Base-by-base conservation (phyloP, 352 stramenopile genomes). In the Globisporangium uncinulatum region DNA sequence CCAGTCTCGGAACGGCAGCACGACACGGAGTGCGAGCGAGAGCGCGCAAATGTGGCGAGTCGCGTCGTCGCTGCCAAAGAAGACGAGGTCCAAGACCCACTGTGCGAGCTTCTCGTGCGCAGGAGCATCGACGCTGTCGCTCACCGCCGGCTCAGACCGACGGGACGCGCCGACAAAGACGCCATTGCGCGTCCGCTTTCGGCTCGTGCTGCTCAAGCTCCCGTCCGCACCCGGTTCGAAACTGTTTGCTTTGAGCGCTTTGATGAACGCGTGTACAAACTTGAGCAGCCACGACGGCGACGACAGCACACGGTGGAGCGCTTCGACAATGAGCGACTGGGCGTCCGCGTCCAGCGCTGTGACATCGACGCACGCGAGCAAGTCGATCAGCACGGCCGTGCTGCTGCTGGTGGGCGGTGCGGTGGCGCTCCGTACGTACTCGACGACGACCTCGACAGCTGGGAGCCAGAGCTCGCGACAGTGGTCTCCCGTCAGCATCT, bases 1-100 rank as follows among this genome's bases (percentile, higher is more conserved):
- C 17, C 63, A 68, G 6, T 68, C 71, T 52, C 74, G 72, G 57
- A 86, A 69, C 17, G 75, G 75, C n/a, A 83, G 56, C 31, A 83
- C 41, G 14, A 86, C n/a, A 36, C 74, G 69, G 42, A 86, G 56
- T 24, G 54, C 64, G 29, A 65, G 57, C 11, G 63, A 70, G 41
- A 83, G 52, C 5, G 63, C 66, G 5, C 62, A 41, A 37, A 82
- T 60, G 32, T 67, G 70, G 47, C 57, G 69, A 19, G 47, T 57
- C 32, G 65, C 63, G 20, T 55, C 72, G 24, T 60, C 66, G 61
- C 58, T 66, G 10, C 54, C 61, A n/a, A 78, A 65, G n/a, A 69
- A 71, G 1, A 83, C 47, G 34, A 86, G 65, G 32, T 69, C 56
- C 42, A 80, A 29, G 42, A 86, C 55, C 71, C 71, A 86, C 47